Evolutionary conservation across 2,329 filamentous ascomycete genomes (phyloP), one percentile per base, ranked within the genome.

Genomic region (Albophoma yamanashiensis): DNA sequence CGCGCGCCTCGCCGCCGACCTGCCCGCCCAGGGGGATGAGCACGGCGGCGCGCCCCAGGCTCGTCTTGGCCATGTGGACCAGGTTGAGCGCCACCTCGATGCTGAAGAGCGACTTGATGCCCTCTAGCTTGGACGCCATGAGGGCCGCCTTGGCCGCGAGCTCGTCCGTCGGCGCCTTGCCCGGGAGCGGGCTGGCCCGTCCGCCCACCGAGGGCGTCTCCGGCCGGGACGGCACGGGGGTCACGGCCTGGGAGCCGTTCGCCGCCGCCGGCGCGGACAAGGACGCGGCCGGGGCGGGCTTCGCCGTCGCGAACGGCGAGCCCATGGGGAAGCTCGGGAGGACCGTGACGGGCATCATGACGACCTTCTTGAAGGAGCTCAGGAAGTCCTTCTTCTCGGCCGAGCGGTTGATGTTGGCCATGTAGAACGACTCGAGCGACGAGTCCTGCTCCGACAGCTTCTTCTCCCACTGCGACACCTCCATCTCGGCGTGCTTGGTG

Each of bases 321-420:
- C 79, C 78, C 57, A 84, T 76, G 7, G 83, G 74, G 62, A 91
- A 83, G 55, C 83, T 87, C 1, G 91, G 90, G 4, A 97, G 78
- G 11, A 92, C 93, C 58, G 91, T 96, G 56, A 99, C 93, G 2
- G 94, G 94, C 87, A 96, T 95, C 92, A 99, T 97, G 64, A 99
- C 90, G 11, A 99, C 94, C 73, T 97, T 97, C 70, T 92, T 97
- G 79, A 99, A 99, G 0, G 92, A 96, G 55, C 88, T 94, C 62
- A 99, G 72, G 68, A 99, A 99, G 71, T 99, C 94, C 66, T 92
- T 91, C 76, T 99, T 99, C 64, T 95, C 94, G 1, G 92, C 94
- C 71, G 96, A 92, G 34, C 94, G 84, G 70, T 93, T 97, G 69
- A 97, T 86, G 71, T 92, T 97, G 31, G 89, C 89, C 93, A 97